phyloP scores from a whole-genome alignment of 1,284 basidiomycete genomes.

The Ganoderma multipileum region DNA sequence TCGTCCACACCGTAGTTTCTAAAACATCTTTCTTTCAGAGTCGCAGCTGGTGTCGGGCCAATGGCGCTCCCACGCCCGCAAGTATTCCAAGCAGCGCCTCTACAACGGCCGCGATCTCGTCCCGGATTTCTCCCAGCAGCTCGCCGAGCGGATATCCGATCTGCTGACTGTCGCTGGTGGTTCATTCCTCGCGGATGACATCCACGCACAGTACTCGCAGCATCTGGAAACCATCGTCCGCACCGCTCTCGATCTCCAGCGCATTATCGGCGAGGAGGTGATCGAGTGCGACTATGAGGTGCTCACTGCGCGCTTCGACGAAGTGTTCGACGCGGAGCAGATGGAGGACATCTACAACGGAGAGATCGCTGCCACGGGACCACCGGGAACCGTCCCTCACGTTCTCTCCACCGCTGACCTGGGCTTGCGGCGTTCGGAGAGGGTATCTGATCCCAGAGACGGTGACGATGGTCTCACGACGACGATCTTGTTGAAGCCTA shows the following conservation, averaged over 20 bases:
- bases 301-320: constrained; percentile 46
- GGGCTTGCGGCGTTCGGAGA: constrained; percentile 40
- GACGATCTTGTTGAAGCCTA: constrained; percentile 44
- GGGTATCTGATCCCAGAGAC: constrained; percentile 29
- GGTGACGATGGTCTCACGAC: constrained; percentile 30
- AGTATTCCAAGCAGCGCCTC: constrained; percentile 34
- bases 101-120: constrained; percentile 34
- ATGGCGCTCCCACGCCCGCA: constrained; percentile 33
- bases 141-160: constrained; percentile 32
- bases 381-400: constrained; percentile 24
- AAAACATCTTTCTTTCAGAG: constrained; percentile 41
- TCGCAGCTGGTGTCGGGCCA: constrained; percentile 56
- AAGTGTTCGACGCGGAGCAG: constrained; percentile 44
- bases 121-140: constrained; percentile 31
- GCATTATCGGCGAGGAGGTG: constrained; percentile 60
- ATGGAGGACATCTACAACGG: constrained; percentile 55
- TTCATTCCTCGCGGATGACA: constrained; percentile 10
- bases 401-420: constrained; percentile 48
- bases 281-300: constrained; percentile 49
- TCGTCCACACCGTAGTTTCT: background rate
- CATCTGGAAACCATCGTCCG: constrained; percentile 31
- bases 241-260: constrained; percentile 51
- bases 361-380: constrained; percentile 19
- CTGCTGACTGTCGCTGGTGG: constrained; percentile 31
- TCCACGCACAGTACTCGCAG: constrained; percentile 16